These are phyloP conservation scores for Heracleum sosnowskyi DNA, from an alignment of 129 eudicot genomes.

Conservation along the genomic window DNA sequence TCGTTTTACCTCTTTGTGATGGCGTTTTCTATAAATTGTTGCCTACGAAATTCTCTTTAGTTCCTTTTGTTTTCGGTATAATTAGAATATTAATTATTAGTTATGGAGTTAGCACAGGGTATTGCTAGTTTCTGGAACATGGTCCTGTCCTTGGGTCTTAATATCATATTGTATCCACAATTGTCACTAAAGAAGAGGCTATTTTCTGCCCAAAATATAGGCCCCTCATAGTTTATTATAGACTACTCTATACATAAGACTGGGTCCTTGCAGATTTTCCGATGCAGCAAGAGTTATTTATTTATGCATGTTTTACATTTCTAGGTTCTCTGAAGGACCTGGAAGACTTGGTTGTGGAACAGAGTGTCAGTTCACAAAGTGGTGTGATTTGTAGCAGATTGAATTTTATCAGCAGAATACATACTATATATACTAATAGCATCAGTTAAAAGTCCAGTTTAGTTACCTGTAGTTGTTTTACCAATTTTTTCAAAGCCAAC, in stretches of 20 bases:
- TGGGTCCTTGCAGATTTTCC: not conserved
- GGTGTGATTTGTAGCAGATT: not conserved
- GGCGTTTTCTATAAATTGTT: no score
- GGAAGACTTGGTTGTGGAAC: not conserved
- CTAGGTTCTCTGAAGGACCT: not conserved
- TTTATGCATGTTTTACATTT: not conserved
- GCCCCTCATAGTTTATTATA: not conserved
- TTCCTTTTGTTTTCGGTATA: not conserved
- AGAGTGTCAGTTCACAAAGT: not conserved
- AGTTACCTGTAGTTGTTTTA: slow-evolving; percentile 4
- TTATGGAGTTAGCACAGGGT: not conserved
- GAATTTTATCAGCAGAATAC: not conserved
- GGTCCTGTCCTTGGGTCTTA: not conserved
- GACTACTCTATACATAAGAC: not conserved
- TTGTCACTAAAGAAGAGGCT: not conserved
- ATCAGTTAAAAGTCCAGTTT: not conserved
- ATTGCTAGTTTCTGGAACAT: not conserved
- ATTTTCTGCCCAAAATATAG: not conserved
- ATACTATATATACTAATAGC: not conserved
- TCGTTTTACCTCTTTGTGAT: no score
- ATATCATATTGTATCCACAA: not conserved
- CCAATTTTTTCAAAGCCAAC: not conserved
- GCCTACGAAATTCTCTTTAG: not conserved
- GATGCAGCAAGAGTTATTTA: not conserved
- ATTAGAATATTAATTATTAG: not conserved